A percentile compares a stretch with the other conserved stretches of the same genome.
Evolutionary conservation across 2,329 filamentous ascomycete genomes (phyloP).

Genomic region (Ceratocystis cacaofunesta): DNA sequence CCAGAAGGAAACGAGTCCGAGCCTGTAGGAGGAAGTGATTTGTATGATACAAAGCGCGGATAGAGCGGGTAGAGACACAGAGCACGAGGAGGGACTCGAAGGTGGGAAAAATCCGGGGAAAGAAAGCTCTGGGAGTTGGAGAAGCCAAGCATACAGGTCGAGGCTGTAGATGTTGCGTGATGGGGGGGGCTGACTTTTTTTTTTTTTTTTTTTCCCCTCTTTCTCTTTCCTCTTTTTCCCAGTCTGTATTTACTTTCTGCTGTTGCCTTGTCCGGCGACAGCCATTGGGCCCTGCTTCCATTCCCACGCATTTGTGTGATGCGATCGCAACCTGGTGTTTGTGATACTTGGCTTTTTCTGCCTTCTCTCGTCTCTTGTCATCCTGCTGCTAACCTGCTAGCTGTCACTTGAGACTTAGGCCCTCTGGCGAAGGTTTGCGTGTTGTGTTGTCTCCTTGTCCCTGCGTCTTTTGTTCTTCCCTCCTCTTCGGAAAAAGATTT

Average conservation of each 20-base stretch:
- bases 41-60: neutral
- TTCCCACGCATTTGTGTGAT: too few relatives aligned
- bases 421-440: too few relatives aligned
- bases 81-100: neutral
- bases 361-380: neutral
- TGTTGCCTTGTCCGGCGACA: too few relatives aligned
- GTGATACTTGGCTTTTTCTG: too few relatives aligned
- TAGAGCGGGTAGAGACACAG: neutral
- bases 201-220: too few relatives aligned
- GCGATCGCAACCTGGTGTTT: too few relatives aligned
- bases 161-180: neutral
- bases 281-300: too few relatives aligned
- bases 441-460: neutral
- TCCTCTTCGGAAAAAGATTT: neutral
- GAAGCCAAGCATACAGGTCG: neutral
- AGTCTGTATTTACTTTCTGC: too few relatives aligned
- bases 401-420: neutral
- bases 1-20: neutral
- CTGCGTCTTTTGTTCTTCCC: neutral
- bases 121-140: neutral
- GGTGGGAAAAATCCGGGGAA: neutral
- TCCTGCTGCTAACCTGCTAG: neutral
- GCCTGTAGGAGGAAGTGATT: neutral
- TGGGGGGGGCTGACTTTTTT: neutral
- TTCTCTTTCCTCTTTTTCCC: too few relatives aligned